Evolutionary conservation across 176 grass and related monocot genomes (phyloP).

Genomic region (Eragrostis curvula): DNA sequence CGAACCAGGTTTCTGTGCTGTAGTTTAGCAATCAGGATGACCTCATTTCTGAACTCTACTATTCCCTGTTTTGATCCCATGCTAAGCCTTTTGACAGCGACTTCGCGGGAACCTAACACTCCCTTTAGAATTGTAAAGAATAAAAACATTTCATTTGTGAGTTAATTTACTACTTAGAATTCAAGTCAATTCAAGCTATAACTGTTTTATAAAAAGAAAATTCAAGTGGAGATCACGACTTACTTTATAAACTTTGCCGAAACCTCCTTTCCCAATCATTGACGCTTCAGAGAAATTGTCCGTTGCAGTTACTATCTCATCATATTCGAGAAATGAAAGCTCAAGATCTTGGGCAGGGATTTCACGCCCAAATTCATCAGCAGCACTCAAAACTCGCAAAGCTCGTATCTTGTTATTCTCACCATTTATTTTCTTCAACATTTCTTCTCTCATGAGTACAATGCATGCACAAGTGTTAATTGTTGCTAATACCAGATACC

Average conservation of each 20-base stretch:
- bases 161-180: too few species aligned
- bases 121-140: constrained; percentile 15
- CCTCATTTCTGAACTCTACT: constrained; percentile 46
- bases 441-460: background rate
- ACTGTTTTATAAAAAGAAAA: background rate
- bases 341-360: background rate
- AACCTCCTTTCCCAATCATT: constrained; percentile 54
- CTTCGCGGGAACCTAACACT: constrained; percentile 29
- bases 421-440: background rate
- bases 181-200: background rate
- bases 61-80: constrained; percentile 46
- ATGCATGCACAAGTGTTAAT: background rate
- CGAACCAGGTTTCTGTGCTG: constrained; percentile 49
- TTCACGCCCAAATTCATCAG: background rate
- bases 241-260: constrained; percentile 65
- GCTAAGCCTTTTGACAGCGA: constrained; percentile 54
- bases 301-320: constrained; percentile 26
- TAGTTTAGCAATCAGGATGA: constrained; percentile 41
- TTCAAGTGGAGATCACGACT: background rate
- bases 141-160: too few species aligned
- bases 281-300: constrained; percentile 43
- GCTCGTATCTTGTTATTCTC: background rate
- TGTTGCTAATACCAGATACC: background rate
- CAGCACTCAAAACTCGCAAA: background rate
- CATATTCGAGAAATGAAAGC: constrained; percentile 39